Conservation (phyloP, 148 eudicot genomes). For the Silene conica region DNA sequence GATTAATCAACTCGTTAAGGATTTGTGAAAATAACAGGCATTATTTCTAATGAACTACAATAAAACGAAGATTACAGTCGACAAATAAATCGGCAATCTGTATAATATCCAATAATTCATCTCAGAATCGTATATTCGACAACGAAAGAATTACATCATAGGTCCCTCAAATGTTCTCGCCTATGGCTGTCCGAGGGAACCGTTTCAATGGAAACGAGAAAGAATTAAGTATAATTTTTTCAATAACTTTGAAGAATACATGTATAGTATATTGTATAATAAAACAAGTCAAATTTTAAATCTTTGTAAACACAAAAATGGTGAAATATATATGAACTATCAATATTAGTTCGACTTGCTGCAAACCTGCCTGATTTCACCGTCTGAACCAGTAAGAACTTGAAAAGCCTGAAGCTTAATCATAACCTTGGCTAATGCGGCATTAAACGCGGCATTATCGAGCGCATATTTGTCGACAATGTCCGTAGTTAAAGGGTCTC, state of each 20-base stretch:
- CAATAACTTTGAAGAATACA: no score
- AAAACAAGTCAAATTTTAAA: no score
- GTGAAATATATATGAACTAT: not conserved
- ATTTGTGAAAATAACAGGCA: not conserved
- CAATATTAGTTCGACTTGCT: constrained; percentile 3
- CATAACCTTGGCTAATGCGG: constrained; percentile 13
- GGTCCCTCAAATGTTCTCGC: no score
- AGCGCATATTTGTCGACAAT: not conserved
- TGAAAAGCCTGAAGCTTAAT: constrained; percentile 26
- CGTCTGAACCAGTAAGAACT: constrained; percentile 23
- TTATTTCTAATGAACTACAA: no score
- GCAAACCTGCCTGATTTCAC: constrained; percentile 23
- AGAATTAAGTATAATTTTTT: no score
- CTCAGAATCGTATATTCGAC: not conserved
- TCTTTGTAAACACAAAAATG: no score
- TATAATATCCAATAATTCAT: not conserved
- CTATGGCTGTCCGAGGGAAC: no score
- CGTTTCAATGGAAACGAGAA: no score
- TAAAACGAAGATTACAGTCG: not conserved
- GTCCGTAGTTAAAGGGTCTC: not conserved
- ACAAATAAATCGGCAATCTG: not conserved
- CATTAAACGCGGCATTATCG: constrained; percentile 1
- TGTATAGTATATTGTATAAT: no score
- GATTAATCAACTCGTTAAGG: no score
- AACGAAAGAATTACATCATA: not conserved